Evolutionary conservation across 1,139 yeast genomes (phyloP).

Genomic region (Magnusiomyces suaveolens): DNA sequence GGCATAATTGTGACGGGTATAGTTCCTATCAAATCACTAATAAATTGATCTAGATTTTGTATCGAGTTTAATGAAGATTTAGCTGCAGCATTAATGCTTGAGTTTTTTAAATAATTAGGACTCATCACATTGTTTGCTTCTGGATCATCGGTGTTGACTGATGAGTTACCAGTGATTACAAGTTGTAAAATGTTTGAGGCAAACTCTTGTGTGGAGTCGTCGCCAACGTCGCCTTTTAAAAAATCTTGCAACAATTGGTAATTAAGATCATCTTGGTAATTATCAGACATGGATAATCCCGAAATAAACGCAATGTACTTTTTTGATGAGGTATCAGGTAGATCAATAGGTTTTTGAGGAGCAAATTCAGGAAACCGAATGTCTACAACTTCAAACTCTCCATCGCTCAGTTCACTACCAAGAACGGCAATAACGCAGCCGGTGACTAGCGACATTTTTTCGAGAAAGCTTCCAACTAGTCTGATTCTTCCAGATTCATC

Average conservation of each 20-base stretch:
- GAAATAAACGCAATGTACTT: conserved; percentile 54
- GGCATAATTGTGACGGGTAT: conserved; percentile 75
- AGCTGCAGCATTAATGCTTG: not conserved
- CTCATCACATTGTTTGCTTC: conserved; percentile 13
- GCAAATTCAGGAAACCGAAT: conserved; percentile 58
- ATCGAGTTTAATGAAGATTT: conserved; percentile 23
- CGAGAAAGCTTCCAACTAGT: conserved; percentile 54
- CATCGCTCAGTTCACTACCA: conserved; percentile 79
- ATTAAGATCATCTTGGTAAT: conserved; percentile 38
- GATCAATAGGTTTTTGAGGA: conserved; percentile 36
- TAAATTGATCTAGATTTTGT: conserved; percentile 44
- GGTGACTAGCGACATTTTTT: conserved; percentile 53
- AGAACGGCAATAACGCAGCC: conserved; percentile 79
- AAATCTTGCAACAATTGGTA: conserved; percentile 61
- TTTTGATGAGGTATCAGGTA: conserved; percentile 23
- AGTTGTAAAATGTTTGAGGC: conserved; percentile 42
- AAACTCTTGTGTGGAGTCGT: conserved; percentile 25
- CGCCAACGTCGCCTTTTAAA: conserved; percentile 58
- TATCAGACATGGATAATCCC: conserved; percentile 53
- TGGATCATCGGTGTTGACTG: conserved; percentile 33
- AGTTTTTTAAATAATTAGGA: not conserved
- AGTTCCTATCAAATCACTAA: conserved; percentile 49
- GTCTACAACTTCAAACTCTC: conserved; percentile 78
- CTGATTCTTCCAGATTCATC: conserved; percentile 89
- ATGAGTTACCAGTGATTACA: conserved; percentile 59